Percentiles rank a stretch among this genome's conserved stretches.
Evolutionary conservation across 2,329 filamentous ascomycete species (phyloP).

Genomic region (Neophaeococcomyces mojaviensis): DNA sequence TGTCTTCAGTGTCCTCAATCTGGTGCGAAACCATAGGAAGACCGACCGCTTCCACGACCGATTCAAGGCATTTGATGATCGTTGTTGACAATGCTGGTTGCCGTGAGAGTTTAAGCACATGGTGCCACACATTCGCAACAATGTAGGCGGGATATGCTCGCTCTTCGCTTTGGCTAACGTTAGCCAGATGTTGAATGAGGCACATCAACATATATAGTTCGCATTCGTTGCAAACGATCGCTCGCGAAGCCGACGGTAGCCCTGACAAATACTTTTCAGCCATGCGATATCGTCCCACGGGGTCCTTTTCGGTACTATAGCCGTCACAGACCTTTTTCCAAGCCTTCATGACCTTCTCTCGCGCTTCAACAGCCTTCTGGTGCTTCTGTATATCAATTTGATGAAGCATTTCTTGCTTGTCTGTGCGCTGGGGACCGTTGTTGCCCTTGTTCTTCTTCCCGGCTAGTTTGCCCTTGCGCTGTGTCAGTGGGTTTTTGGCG

Average conservation of each 20-base stretch:
- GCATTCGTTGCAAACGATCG: constrained; percentile 38
- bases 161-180: constrained; percentile 14
- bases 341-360: background rate
- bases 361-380: constrained; percentile 32
- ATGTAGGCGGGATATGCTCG: constrained; percentile 32
- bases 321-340: background rate
- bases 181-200: constrained; percentile 20
- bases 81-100: constrained; percentile 18
- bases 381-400: constrained; percentile 35
- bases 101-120: constrained; percentile 31
- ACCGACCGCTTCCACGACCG: background rate
- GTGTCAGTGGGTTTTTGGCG: background rate
- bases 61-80: background rate
- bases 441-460: constrained; percentile 5
- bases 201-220: constrained; percentile 27
- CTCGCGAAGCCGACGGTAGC: constrained; percentile 33
- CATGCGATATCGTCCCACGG: constrained; percentile 42
- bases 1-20: background rate
- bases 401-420: constrained; percentile 37
- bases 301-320: constrained; percentile 40
- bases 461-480: background rate
- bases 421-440: constrained; percentile 21
- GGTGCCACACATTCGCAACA: constrained; percentile 42
- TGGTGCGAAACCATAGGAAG: background rate
- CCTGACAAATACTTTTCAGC: constrained; percentile 42